Conservation (phyloP, 2,329 filamentous ascomycete genomes). For the Sporothrix globosa region DNA sequence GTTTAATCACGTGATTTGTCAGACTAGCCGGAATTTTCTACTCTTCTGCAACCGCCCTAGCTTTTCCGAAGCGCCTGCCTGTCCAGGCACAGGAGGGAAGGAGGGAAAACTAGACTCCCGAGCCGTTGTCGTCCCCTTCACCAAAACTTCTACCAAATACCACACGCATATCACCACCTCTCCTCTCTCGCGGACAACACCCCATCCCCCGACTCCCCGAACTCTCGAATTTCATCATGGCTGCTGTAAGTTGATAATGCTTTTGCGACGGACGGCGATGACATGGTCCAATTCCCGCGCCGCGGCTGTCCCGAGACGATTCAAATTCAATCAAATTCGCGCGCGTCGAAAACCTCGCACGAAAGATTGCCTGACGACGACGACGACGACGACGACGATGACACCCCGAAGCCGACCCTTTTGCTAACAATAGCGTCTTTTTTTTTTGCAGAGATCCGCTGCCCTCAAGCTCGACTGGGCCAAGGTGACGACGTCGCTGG, state of each 20-base stretch:
- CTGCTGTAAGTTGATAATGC: constrained; percentile 34
- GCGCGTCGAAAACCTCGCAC: constrained; percentile 1
- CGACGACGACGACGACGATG: background rate
- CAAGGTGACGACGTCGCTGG: constrained; percentile 90
- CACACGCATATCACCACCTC: constrained; percentile 24
- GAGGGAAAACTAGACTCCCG: constrained; percentile 29
- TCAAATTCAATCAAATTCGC: background rate
- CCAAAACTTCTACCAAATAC: constrained; percentile 31
- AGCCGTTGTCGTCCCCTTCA: constrained; percentile 20
- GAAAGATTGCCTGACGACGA: background rate
- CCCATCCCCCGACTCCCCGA: constrained; percentile 20
- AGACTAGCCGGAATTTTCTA: constrained; percentile 25
- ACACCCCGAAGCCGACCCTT: background rate
- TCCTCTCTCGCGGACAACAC: constrained; percentile 7
- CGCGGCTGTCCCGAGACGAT: background rate
- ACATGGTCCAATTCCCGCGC: constrained; percentile 22
- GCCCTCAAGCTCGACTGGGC: constrained; percentile 99
- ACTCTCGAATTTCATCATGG: constrained; percentile 35
- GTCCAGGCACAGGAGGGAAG: constrained; percentile 30
- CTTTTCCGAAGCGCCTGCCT: constrained; percentile 36
- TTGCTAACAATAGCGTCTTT: constrained; percentile 46
- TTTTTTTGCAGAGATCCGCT: constrained; percentile 77
- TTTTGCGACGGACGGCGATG: background rate
- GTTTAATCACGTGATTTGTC: constrained; percentile 32
- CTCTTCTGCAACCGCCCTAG: constrained; percentile 34